Conservation (phyloP, 345 rosid species). For the Aquilaria yunnanensis region DNA sequence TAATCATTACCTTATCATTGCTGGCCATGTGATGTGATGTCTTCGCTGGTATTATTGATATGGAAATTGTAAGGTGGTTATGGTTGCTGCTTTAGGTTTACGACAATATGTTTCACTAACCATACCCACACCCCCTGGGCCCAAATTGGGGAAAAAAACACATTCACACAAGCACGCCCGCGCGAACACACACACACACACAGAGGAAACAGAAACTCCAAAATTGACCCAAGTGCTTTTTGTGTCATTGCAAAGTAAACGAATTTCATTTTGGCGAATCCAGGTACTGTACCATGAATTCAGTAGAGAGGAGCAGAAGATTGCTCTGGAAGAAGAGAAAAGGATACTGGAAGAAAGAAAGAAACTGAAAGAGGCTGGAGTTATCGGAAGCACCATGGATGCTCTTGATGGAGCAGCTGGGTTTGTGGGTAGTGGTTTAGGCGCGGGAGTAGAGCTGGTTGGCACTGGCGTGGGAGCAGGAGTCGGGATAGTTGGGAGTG, state of each 20-base stretch:
- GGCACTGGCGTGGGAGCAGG: constrained; percentile 75
- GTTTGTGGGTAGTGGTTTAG: constrained; percentile 65
- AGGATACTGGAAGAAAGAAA: constrained; percentile 72
- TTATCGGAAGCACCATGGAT: constrained; percentile 37
- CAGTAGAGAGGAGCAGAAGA: constrained; percentile 80
- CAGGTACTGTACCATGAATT: constrained; percentile 73
- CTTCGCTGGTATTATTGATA: not conserved
- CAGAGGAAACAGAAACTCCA: too few relatives aligned
- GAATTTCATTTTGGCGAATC: not conserved
- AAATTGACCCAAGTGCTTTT: not conserved
- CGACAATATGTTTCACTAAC: too few relatives aligned
- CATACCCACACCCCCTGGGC: too few relatives aligned
- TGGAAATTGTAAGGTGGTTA: too few relatives aligned
- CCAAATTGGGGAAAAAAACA: too few relatives aligned
- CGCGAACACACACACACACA: too few relatives aligned
- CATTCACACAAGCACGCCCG: too few relatives aligned
- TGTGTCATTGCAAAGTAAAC: not conserved
- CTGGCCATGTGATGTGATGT: not conserved
- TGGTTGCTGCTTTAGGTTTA: too few relatives aligned
- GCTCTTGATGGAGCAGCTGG: constrained; percentile 74
- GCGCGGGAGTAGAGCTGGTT: constrained; percentile 69
- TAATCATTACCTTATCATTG: not conserved
- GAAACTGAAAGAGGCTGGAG: constrained; percentile 52
- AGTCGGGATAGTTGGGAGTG: constrained; percentile 62
- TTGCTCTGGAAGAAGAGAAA: constrained; percentile 87